phyloP scores from a whole-genome alignment of 352 stramenopile species.

The Pythium insidiosum region DNA sequence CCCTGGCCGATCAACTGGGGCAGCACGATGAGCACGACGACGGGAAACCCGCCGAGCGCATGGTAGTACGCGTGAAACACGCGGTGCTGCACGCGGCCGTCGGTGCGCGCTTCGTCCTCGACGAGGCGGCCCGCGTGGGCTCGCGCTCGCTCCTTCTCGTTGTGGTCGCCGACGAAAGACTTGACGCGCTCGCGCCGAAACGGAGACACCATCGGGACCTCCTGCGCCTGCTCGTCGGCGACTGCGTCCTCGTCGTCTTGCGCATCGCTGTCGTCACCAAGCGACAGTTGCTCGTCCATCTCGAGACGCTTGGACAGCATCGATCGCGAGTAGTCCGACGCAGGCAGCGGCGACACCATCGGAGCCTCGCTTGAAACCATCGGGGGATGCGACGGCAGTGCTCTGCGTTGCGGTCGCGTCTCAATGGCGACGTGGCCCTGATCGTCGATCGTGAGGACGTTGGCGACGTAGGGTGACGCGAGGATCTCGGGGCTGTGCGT shows the following conservation, averaged over 20 bases:
- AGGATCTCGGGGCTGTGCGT: too few relatives aligned
- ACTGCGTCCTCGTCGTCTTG: neutral
- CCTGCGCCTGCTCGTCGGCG: neutral
- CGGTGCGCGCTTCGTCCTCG: slow-evolving; percentile 11
- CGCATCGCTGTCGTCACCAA: neutral
- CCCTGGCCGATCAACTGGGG: slow-evolving; percentile 67
- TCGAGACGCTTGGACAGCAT: too few relatives aligned
- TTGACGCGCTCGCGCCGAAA: too few relatives aligned
- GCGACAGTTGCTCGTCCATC: slow-evolving; percentile 33
- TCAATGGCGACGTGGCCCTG: too few relatives aligned
- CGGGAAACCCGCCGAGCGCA: slow-evolving; percentile 27
- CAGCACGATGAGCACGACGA: slow-evolving; percentile 25
- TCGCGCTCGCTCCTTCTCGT: neutral
- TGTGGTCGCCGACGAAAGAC: neutral
- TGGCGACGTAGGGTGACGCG: slow-evolving; percentile 1
- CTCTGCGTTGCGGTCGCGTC: too few relatives aligned
- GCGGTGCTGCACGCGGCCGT: slow-evolving; percentile 20
- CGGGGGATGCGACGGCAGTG: too few relatives aligned
- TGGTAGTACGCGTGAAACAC: slow-evolving; percentile 29
- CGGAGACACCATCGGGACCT: neutral
- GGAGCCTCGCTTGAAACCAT: too few relatives aligned
- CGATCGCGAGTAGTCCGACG: too few relatives aligned
- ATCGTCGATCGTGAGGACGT: too few relatives aligned
- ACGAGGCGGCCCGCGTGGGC: too few relatives aligned
- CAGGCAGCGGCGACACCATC: too few relatives aligned